Evolutionary conservation across 2,329 filamentous ascomycete genomes (phyloP).

Genomic region (Phialemonium atrogriseum): DNA sequence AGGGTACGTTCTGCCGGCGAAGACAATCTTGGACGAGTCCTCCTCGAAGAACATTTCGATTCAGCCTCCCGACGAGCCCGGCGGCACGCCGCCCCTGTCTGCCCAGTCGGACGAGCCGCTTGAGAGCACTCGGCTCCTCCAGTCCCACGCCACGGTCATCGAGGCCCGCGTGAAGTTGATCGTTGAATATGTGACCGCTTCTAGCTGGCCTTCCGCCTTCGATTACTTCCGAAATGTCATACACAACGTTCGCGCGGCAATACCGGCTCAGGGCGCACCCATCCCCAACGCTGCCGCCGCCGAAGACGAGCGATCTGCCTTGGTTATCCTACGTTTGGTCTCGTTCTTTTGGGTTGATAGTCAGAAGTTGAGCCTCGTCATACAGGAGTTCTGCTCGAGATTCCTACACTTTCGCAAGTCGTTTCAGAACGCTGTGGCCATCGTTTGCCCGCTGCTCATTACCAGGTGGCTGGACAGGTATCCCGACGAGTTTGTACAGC

Average conservation of each 20-base stretch:
- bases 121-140: conserved; percentile 22
- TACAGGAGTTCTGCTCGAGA: conserved; percentile 59
- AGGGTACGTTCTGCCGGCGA: conserved; percentile 45
- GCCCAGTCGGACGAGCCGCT: conserved; percentile 26
- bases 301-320: conserved; percentile 43
- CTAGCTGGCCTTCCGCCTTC: conserved; percentile 53
- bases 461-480: conserved; percentile 58
- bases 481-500: conserved; percentile 54
- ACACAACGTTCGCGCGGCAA: conserved; percentile 38
- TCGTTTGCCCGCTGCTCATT: conserved; percentile 55
- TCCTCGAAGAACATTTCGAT: conserved; percentile 29
- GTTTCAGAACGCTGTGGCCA: conserved; percentile 55
- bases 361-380: conserved; percentile 50
- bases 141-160: conserved; percentile 34
- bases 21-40: conserved; percentile 47
- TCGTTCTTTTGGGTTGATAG: conserved; percentile 58
- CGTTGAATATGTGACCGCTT: conserved; percentile 56
- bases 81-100: conserved; percentile 19
- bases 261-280: conserved; percentile 27
- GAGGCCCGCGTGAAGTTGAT: conserved; percentile 48
- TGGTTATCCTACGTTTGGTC: conserved; percentile 50
- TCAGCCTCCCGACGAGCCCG: conserved; percentile 15
- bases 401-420: conserved; percentile 58
- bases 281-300: conserved; percentile 27
- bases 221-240: conserved; percentile 48